Conservation (phyloP, 75 land plant species). For the Adiantum capillusveneris region DNA sequence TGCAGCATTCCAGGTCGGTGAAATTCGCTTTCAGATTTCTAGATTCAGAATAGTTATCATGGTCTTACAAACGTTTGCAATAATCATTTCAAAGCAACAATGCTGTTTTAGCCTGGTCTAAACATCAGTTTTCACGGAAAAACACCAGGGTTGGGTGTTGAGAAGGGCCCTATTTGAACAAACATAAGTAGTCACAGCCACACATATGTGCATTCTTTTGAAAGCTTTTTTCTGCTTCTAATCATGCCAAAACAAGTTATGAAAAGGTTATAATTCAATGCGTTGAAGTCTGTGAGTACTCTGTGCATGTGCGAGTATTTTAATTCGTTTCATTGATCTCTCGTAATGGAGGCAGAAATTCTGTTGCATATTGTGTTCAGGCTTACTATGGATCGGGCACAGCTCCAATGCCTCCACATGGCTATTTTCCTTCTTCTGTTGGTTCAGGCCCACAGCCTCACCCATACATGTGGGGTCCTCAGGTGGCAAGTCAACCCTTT, state of each 20-base stretch:
- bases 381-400: slow-evolving; percentile 46
- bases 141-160: not conserved
- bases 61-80: not conserved
- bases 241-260: no score
- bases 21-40: no score
- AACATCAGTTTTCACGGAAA: not conserved
- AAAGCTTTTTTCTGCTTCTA: no score
- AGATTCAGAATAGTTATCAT: not conserved
- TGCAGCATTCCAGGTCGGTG: slow-evolving; percentile 56
- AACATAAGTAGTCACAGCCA: no score
- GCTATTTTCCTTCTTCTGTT: slow-evolving; percentile 36
- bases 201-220: no score
- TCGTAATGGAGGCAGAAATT: not conserved
- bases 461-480: slow-evolving; percentile 83
- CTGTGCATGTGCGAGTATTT: no score
- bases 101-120: not conserved
- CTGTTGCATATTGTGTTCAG: slow-evolving; percentile 13
- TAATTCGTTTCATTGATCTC: not conserved
- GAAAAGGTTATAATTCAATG: no score
- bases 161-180: no score
- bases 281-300: no score
- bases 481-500: slow-evolving; percentile 45
- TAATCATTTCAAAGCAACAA: slow-evolving; percentile 1
- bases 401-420: slow-evolving; percentile 60
- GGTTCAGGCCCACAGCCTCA: slow-evolving; percentile 60